These are phyloP conservation scores for Pichia phayaonensis DNA, from an alignment of 805 yeast genomes.

Conservation along the genomic window DNA sequence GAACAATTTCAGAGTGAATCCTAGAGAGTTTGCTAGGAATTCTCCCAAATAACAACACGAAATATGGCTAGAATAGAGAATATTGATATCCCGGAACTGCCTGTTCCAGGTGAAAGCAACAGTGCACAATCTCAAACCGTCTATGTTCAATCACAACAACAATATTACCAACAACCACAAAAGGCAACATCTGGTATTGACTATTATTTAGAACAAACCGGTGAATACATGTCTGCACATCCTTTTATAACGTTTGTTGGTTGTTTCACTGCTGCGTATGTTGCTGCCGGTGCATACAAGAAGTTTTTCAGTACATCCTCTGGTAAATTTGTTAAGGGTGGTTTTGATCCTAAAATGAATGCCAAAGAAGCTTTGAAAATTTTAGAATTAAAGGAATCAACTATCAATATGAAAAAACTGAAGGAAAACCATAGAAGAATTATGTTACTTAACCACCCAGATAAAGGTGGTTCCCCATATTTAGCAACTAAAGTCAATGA, in stretches of 20 bases:
- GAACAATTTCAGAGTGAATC: neutral
- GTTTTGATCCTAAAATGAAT: conserved; percentile 87
- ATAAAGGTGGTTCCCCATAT: conserved; percentile 86
- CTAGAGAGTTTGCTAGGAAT: neutral
- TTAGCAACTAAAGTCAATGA: conserved; percentile 89
- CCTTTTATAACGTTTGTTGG: conserved; percentile 72
- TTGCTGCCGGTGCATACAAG: conserved; percentile 61
- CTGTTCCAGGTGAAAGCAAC: conserved; percentile 45
- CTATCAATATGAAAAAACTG: conserved; percentile 52
- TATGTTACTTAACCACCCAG: conserved; percentile 89
- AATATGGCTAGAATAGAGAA: conserved; percentile 25
- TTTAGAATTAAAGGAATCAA: conserved; percentile 64
- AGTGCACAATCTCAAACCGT: conserved; percentile 6
- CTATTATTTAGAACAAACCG: conserved; percentile 54
- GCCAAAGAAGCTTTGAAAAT: conserved; percentile 85
- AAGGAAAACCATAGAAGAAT: conserved; percentile 76
- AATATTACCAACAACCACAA: conserved; percentile 17
- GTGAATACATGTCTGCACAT: conserved; percentile 60
- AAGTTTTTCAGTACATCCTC: conserved; percentile 57
- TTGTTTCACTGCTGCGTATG: conserved; percentile 53
- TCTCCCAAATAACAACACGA: neutral
- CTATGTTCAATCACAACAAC: conserved; percentile 20
- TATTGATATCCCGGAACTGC: conserved; percentile 48
- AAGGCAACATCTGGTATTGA: conserved; percentile 36
- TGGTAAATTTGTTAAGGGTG: conserved; percentile 71